Conservation (phyloP, 192 early-diverging fungal genomes). For the Helicostylum pulchrum region DNA sequence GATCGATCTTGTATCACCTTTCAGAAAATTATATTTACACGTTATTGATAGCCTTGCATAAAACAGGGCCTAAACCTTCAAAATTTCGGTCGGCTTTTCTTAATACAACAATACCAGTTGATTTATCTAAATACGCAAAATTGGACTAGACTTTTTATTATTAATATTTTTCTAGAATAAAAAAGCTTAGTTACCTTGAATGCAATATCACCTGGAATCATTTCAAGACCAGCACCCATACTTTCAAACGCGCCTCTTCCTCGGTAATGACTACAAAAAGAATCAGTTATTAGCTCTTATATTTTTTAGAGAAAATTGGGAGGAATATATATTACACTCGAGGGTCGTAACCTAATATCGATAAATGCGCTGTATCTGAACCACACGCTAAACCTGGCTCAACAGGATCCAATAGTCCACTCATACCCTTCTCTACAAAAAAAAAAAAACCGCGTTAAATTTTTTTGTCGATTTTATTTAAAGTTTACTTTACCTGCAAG, state of each 20-base stretch:
- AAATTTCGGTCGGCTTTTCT: constrained; percentile 35
- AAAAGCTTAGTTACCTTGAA: constrained; percentile 21
- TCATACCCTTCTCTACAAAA: constrained; percentile 26
- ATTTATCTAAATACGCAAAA: constrained; percentile 32
- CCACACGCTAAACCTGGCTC: constrained; percentile 38
- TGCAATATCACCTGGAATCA: constrained; percentile 39
- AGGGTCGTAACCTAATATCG: constrained; percentile 34
- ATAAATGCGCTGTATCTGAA: constrained; percentile 37
- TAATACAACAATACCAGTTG: constrained; percentile 22
- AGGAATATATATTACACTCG: constrained; percentile 10
- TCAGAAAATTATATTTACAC: constrained; percentile 9
- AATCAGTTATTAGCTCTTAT: too few relatives aligned
- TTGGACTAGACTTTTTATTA: constrained; percentile 18
- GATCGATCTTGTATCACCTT: neutral
- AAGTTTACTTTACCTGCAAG: constrained; percentile 24
- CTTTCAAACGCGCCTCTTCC: constrained; percentile 38
- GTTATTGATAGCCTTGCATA: constrained; percentile 31
- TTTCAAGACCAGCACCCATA: constrained; percentile 35
- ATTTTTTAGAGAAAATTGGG: neutral
- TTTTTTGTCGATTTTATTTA: too few relatives aligned
- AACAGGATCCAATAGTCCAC: constrained; percentile 34
- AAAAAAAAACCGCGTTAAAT: neutral
- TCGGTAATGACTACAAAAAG: constrained; percentile 24
- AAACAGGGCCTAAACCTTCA: constrained; percentile 29
- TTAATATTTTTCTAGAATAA: neutral